Conservation (phyloP, 805 yeast genomes). For the Monosporozyma yasuniensis region DNA sequence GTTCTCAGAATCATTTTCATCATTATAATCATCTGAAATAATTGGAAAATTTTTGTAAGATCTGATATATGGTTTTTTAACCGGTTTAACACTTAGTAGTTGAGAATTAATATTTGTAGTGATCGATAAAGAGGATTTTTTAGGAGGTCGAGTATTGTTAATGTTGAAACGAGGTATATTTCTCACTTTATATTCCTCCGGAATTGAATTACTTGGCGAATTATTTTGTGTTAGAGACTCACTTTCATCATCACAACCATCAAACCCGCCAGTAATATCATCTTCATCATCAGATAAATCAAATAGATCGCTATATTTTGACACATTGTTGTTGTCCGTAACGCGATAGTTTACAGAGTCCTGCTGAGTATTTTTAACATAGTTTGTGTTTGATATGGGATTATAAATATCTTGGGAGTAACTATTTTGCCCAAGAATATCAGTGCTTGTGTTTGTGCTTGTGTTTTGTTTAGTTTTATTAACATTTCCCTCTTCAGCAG, state of each 20-base stretch:
- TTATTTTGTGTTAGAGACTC: not conserved
- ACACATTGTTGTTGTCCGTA: not conserved
- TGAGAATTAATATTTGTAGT: not conserved
- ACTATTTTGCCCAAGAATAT: not conserved
- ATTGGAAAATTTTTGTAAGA: not conserved
- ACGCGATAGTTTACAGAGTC: not conserved
- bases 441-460: too few species aligned
- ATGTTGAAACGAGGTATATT: not conserved
- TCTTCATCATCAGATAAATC: constrained; percentile 19
- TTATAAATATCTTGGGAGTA: not conserved
- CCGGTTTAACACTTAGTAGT: not conserved
- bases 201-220: not conserved
- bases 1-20: not conserved
- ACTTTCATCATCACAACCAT: not conserved
- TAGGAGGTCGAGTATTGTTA: not conserved
- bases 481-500: not conserved
- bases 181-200: not conserved
- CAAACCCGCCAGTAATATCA: constrained; percentile 12
- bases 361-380: not conserved
- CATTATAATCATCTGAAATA: not conserved
- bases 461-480: not conserved
- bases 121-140: constrained; percentile 1
- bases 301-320: constrained; percentile 16
- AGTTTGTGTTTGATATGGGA: not conserved
- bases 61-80: not conserved